Evolutionary conservation across 805 yeast genomes (phyloP).

Genomic region (Henningerozyma blattae): DNA sequence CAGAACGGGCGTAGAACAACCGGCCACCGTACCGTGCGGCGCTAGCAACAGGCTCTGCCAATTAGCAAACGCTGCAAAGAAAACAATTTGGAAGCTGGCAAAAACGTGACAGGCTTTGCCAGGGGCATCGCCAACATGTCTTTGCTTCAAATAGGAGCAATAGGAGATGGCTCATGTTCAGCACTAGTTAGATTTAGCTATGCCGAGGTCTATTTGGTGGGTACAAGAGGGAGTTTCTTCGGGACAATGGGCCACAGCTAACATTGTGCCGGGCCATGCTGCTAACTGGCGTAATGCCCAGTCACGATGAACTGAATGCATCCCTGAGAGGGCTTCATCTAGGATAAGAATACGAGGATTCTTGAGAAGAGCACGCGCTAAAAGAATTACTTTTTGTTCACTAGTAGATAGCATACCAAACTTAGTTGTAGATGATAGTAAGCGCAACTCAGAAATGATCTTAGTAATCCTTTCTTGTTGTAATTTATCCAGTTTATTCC

Average conservation of each 20-base stretch:
- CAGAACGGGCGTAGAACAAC: no score
- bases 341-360: constrained; percentile 67
- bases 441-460: constrained; percentile 36
- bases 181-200: no score
- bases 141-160: no score
- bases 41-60: no score
- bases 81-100: no score
- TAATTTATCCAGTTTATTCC: constrained; percentile 22
- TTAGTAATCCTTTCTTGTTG: constrained; percentile 30
- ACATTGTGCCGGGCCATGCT: constrained; percentile 54
- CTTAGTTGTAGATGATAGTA: constrained; percentile 23
- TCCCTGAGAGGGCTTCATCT: constrained; percentile 89
- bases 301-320: constrained; percentile 54
- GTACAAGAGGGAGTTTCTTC: constrained; percentile 28
- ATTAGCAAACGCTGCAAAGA: no score
- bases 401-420: constrained; percentile 52
- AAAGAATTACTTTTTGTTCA: constrained; percentile 66
- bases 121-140: no score
- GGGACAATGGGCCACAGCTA: constrained; percentile 68
- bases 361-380: constrained; percentile 67
- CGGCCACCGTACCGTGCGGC: no score
- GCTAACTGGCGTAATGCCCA: constrained; percentile 39
- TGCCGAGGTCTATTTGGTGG: neutral
- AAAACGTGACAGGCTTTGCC: no score
- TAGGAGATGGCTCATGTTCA: no score